Conservation (phyloP, 805 yeast species). For the Kluyveromyces dobzhanskii region DNA sequence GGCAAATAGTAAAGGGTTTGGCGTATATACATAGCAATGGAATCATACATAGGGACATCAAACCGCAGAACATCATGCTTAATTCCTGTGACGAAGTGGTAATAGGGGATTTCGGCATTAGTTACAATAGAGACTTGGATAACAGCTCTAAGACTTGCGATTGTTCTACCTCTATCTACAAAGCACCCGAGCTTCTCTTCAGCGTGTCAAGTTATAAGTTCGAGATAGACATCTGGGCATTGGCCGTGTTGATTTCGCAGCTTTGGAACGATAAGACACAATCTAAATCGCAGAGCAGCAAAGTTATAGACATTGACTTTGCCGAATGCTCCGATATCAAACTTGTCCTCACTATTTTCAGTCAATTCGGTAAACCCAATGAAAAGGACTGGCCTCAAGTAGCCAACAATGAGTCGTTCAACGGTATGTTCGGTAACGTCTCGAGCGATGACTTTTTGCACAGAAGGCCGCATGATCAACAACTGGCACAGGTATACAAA, state of each 20-base stretch:
- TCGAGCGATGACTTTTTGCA: constrained; percentile 21
- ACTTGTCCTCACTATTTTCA: constrained; percentile 47
- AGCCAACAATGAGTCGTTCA: constrained; percentile 22
- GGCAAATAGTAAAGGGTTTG: constrained; percentile 65
- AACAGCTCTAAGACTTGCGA: constrained; percentile 32
- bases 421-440: constrained; percentile 26
- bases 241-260: constrained; percentile 51
- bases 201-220: constrained; percentile 46
- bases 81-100: constrained; percentile 40
- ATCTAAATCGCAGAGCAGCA: constrained; percentile 4
- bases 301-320: constrained; percentile 6
- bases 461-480: constrained; percentile 7
- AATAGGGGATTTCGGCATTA: constrained; percentile 63
- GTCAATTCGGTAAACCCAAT: constrained; percentile 55
- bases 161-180: constrained; percentile 60
- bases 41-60: constrained; percentile 88
- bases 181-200: constrained; percentile 68
- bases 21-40: constrained; percentile 80
- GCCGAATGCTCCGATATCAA: constrained; percentile 47
- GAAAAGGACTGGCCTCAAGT: constrained; percentile 35
- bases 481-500: constrained; percentile 8
- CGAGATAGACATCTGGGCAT: constrained; percentile 66
- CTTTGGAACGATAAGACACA: constrained; percentile 32
- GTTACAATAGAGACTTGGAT: constrained; percentile 32
- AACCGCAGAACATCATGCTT: constrained; percentile 88